Evolutionary conservation across 257 asterid genomes (phyloP).

Genomic region (Nicotiana noctiflora): DNA sequence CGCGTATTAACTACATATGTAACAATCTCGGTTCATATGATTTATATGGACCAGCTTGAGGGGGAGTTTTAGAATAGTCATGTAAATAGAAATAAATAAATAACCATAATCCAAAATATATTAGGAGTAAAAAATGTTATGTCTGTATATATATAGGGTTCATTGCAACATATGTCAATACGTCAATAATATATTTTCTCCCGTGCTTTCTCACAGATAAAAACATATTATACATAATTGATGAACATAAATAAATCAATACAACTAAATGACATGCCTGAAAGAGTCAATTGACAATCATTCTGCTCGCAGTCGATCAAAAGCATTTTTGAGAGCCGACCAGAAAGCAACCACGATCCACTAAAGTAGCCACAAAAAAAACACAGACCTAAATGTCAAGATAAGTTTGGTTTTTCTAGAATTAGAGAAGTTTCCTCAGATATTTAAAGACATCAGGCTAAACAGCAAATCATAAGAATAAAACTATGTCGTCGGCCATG

Average conservation of each 20-base stretch:
- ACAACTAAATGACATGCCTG: constrained; percentile 51
- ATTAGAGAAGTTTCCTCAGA: background rate
- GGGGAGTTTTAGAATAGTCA: too few relatives aligned
- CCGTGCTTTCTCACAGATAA: too few relatives aligned
- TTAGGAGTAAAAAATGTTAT: too few relatives aligned
- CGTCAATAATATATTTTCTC: too few relatives aligned
- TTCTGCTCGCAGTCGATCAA: constrained; percentile 84
- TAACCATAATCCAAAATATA: too few relatives aligned
- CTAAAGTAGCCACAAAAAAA: constrained; percentile 24
- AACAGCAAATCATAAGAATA: background rate
- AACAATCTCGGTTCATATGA: too few relatives aligned
- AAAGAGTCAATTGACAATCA: constrained; percentile 79
- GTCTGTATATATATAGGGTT: too few relatives aligned
- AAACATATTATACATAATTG: background rate
- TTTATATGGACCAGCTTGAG: too few relatives aligned
- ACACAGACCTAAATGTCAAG: background rate
- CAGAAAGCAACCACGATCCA: constrained; percentile 92
- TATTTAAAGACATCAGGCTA: background rate
- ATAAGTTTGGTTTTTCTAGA: background rate
- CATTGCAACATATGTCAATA: too few relatives aligned
- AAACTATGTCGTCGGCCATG: background rate
- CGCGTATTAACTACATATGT: too few relatives aligned
- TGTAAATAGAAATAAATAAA: too few relatives aligned
- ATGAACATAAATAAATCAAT: background rate
- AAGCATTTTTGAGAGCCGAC: constrained; percentile 88